Conservation (phyloP, 1,284 basidiomycete genomes). For the Coniferiporia sulphurascens region DNA sequence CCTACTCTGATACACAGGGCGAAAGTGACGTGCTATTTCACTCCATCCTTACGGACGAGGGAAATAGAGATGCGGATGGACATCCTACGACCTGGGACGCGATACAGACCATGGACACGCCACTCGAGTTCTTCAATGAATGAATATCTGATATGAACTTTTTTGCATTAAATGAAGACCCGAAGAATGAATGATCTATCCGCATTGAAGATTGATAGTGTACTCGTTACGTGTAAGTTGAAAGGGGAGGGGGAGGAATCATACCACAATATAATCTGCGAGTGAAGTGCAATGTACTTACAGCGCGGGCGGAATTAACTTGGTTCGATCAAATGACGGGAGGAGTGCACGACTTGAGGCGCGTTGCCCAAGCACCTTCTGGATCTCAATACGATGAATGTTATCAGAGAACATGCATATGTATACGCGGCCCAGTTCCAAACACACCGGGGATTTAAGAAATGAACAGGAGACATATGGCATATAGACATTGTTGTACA, state of each 20-base stretch:
- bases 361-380: too few species aligned
- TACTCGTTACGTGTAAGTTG: not conserved
- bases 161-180: slow-evolving; percentile 3
- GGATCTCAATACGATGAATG: too few species aligned
- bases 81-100: slow-evolving; percentile 57
- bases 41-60: slow-evolving; percentile 66
- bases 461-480: slow-evolving; percentile 2
- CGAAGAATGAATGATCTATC: slow-evolving; percentile 22
- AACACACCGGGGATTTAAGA: not conserved
- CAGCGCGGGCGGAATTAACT: not conserved
- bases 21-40: slow-evolving; percentile 63
- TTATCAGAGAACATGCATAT: too few species aligned
- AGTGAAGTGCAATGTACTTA: too few species aligned
- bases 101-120: slow-evolving; percentile 52
- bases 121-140: slow-evolving; percentile 72
- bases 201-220: not conserved
- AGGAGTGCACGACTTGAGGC: too few species aligned
- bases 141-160: slow-evolving; percentile 25
- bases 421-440: not conserved
- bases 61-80: slow-evolving; percentile 44
- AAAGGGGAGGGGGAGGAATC: not conserved
- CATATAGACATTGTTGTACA: slow-evolving; percentile 8
- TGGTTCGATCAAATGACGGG: too few species aligned
- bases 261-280: not conserved
- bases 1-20: slow-evolving; percentile 39